Base-by-base conservation (phyloP, 805 yeast genomes). In the Hanseniaspora thailandica region DNA sequence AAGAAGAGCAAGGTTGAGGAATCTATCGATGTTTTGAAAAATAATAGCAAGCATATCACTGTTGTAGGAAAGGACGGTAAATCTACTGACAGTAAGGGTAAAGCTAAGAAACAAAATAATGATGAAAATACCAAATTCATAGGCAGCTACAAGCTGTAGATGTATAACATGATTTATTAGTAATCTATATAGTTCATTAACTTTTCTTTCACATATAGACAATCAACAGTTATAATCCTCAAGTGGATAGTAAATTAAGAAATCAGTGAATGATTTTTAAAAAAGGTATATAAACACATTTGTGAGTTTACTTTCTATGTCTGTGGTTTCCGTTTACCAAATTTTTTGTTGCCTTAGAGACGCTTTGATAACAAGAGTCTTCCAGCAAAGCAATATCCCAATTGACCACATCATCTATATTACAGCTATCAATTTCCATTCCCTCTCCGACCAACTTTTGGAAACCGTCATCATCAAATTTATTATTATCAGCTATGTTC, bases 381-480 rank as follows among this genome's bases (percentile, higher is more conserved):
- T 82, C 83, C 54, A 93, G 70, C 39, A 90, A 67, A 5, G 81
- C 81, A 50, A 81, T 78, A 63, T 93, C 98, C 95, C 96, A 93
- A 34, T 90, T 68, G 0, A 88, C 83, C 1, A 97, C 94, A 17
- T 90, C 93, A 41, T 83, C 90, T 1, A 95, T 77, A 62, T 93
- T 89, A 59, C 85, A 72, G 63, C 90, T 78, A 58, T 83, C 86
- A 22, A 53, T 47, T 33, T 53, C 55, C 41, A 50, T 50, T 25
- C 54, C 54, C 35, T 50, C 54, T 13, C 54, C 54, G 15, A 33
- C 30, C 9, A 50, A 26, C 13, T 50, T 50, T 41, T 41, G 47
- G 38, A 33, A 50, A 9, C 54, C 54, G 13, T 41, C 17, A 5
- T 50, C 54, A 43, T 50, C 54, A 35, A 26, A 43, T 20, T 43